Evolutionary conservation across 208 protist genomes (phyloP).

Genomic region (Acanthamoeba triangularis): DNA sequence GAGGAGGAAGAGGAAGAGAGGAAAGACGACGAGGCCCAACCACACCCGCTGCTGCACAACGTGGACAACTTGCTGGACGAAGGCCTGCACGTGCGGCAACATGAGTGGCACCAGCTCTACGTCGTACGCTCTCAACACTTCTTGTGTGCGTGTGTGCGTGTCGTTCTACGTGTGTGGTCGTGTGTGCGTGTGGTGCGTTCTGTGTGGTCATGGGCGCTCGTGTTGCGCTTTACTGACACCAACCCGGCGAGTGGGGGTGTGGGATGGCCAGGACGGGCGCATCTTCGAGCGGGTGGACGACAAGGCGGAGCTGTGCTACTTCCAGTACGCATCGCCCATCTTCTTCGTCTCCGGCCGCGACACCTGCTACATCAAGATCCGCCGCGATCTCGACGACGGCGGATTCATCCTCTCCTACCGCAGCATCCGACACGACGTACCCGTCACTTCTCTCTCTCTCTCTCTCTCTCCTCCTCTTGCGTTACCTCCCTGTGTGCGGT

Average conservation of each 20-base stretch:
- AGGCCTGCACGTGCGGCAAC: not conserved
- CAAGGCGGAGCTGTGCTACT: constrained; percentile 21
- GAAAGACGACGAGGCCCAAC: not conserved
- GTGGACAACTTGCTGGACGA: constrained; percentile 27
- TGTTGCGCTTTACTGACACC: too few species aligned
- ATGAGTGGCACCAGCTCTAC: constrained; percentile 62
- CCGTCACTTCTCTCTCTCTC: too few species aligned
- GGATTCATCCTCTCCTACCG: constrained; percentile 61
- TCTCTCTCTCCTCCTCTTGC: not conserved
- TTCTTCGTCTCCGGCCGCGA: constrained; percentile 55
- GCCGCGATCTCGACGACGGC: not conserved
- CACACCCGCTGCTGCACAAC: not conserved
- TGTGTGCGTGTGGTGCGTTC: too few species aligned
- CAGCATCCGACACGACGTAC: not conserved
- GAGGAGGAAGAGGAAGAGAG: not conserved
- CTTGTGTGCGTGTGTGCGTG: not conserved
- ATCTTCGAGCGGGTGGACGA: constrained; percentile 50
- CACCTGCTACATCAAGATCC: constrained; percentile 38
- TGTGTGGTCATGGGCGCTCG: too few species aligned
- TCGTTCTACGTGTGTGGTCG: too few species aligned
- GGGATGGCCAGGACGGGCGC: not conserved
- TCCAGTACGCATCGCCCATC: constrained; percentile 63
- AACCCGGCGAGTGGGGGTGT: not conserved
- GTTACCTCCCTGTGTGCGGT: not conserved
- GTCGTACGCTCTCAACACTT: not conserved